Percentiles rank a stretch among this genome's conserved stretches.
These are phyloP conservation scores for Xerocomus amazonicus DNA, from an alignment of 1,284 basidiomycete species.

Conservation along the genomic window DNA sequence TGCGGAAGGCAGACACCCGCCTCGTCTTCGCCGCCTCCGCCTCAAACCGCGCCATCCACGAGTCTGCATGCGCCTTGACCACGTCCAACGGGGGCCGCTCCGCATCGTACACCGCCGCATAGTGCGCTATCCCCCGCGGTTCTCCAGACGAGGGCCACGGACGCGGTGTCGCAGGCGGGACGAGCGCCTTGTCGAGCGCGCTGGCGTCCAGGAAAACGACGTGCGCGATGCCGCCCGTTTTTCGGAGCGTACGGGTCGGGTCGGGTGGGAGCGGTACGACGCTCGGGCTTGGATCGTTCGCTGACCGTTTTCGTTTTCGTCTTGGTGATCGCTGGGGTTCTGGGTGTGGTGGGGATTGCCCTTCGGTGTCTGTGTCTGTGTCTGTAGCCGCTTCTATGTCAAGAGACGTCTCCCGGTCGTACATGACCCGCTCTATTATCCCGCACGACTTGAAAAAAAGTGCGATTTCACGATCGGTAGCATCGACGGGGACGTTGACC, in stretches of 20 bases:
- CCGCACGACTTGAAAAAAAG: slow-evolving; percentile 73
- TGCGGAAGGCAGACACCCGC: slow-evolving; percentile 65
- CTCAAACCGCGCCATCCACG: slow-evolving; percentile 73
- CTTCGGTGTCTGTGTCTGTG: slow-evolving; percentile 17
- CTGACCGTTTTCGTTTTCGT: slow-evolving; percentile 32
- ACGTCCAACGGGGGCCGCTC: slow-evolving; percentile 68
- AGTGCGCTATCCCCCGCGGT: slow-evolving; percentile 68
- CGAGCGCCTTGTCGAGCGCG: slow-evolving; percentile 64
- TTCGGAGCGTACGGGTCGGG: slow-evolving; percentile 55
- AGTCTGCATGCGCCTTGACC: slow-evolving; percentile 74
- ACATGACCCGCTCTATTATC: slow-evolving; percentile 70
- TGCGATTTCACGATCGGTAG: slow-evolving; percentile 72
- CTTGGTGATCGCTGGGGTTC: slow-evolving; percentile 26
- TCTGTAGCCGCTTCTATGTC: slow-evolving; percentile 25
- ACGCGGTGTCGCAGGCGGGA: slow-evolving; percentile 44
- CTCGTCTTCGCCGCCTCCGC: slow-evolving; percentile 45
- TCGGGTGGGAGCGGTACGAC: slow-evolving; percentile 54
- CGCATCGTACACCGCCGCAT: slow-evolving; percentile 57
- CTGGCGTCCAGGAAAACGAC: slow-evolving; percentile 76
- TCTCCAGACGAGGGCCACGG: slow-evolving; percentile 60
- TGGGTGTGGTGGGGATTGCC: slow-evolving; percentile 28
- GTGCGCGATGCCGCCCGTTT: slow-evolving; percentile 66
- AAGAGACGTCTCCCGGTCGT: slow-evolving; percentile 38
- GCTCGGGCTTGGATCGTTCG: slow-evolving; percentile 39
- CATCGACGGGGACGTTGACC: slow-evolving; percentile 82